A percentile compares a stretch with the other conserved stretches of the same genome.
Conservation (phyloP, 306 rosid species). For the Malus fusca region DNA sequence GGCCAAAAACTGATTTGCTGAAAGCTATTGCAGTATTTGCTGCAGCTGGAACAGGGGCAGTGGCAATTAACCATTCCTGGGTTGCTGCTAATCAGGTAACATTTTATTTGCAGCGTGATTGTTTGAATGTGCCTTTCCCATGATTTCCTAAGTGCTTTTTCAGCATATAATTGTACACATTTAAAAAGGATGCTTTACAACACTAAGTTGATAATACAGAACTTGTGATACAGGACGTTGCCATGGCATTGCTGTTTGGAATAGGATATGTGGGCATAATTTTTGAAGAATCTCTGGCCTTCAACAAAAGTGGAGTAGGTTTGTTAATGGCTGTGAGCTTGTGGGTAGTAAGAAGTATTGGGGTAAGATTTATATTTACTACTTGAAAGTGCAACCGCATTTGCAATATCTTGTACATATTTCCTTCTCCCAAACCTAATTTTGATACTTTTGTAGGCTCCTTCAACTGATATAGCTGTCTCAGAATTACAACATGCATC, state of each 20-base stretch:
- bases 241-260: conserved; percentile 83
- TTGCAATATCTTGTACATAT: background rate
- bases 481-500: conserved; percentile 80
- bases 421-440: background rate
- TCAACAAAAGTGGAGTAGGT: conserved; percentile 93
- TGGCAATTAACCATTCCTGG: conserved; percentile 93
- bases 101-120: conserved; percentile 12
- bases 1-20: conserved; percentile 75
- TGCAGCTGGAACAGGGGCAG: conserved; percentile 57
- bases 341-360: conserved; percentile 86
- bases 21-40: conserved; percentile 78
- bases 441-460: conserved; percentile 50
- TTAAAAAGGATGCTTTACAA: background rate
- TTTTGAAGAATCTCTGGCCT: conserved; percentile 91
- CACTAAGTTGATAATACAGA: conserved; percentile 7
- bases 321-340: conserved; percentile 95
- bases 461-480: conserved; percentile 86
- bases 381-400: background rate
- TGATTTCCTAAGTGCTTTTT: background rate
- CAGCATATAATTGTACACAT: background rate
- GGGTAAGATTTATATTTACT: conserved; percentile 43
- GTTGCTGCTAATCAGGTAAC: conserved; percentile 92
- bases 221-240: conserved; percentile 56
- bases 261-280: conserved; percentile 94
- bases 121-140: conserved; percentile 2